A percentile compares a stretch with the other conserved stretches of the same genome.
These are phyloP conservation scores for Plasmodiophora brassicae DNA, from an alignment of 208 protist genomes.

Conservation along the genomic window DNA sequence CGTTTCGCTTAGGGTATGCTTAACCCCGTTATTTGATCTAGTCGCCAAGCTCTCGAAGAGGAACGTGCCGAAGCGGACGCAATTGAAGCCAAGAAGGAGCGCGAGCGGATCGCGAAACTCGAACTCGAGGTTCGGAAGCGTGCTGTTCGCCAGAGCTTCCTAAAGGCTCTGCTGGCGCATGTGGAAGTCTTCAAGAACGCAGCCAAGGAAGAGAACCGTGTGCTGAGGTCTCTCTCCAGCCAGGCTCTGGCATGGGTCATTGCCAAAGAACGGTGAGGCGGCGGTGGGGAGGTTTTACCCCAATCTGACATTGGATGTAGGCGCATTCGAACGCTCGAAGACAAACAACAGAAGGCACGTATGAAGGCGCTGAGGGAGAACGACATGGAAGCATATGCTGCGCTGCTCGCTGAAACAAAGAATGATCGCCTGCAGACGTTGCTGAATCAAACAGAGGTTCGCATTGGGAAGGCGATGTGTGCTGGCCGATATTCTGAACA, in stretches of 20 bases:
- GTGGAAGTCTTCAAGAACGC: neutral
- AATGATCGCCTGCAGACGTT: conserved; percentile 31
- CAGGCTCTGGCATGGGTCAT: neutral
- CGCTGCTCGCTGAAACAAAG: conserved; percentile 34
- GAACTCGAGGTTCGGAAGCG: neutral
- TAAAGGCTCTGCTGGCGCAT: neutral
- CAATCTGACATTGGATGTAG: neutral
- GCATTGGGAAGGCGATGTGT: neutral
- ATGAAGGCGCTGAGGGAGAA: conserved; percentile 40
- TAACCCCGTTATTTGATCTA: neutral
- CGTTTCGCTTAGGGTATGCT: neutral
- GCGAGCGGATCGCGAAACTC: neutral
- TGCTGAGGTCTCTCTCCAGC: neutral
- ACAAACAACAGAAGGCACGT: conserved; percentile 36
- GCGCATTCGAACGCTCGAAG: neutral
- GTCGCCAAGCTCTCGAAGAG: neutral
- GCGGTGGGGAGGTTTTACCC: neutral
- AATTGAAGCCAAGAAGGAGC: neutral
- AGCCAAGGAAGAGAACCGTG: neutral
- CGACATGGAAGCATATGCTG: conserved; percentile 35
- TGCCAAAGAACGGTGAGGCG: conserved; percentile 20
- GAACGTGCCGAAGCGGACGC: neutral
- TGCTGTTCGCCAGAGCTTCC: neutral
- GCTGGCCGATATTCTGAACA: neutral
- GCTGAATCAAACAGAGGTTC: conserved; percentile 33